phyloP scores from a whole-genome alignment of 352 stramenopile genomes.

The Globisporangium lucens region DNA sequence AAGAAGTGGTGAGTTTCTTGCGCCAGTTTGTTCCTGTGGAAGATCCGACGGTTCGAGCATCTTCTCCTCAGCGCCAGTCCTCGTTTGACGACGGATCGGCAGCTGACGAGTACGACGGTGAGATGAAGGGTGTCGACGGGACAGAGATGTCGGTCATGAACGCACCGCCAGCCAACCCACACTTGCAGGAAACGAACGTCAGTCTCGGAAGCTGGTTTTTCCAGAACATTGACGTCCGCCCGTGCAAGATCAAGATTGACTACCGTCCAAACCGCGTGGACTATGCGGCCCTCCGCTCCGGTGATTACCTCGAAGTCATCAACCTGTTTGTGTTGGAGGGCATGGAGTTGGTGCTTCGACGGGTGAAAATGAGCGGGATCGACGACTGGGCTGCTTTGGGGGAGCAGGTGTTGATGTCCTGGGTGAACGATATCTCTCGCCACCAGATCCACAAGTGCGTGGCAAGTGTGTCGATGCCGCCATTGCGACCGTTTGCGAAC shows the following conservation, averaged over 20 bases:
- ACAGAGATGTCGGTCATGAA: constrained; percentile 50
- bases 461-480: constrained; percentile 84
- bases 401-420: constrained; percentile 80
- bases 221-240: constrained; percentile 83
- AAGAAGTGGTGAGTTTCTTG: constrained; percentile 86
- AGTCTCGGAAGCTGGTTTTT: constrained; percentile 77
- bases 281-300: constrained; percentile 73
- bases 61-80: constrained; percentile 16
- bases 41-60: constrained; percentile 21
- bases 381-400: constrained; percentile 70
- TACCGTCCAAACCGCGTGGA: constrained; percentile 87
- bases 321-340: constrained; percentile 87
- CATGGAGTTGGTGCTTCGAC: constrained; percentile 85
- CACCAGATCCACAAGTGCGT: constrained; percentile 89
- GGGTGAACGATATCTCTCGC: constrained; percentile 86
- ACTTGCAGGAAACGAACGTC: constrained; percentile 39
- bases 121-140: constrained; percentile 34
- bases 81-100: constrained; percentile 13
- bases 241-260: constrained; percentile 91
- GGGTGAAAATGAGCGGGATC: constrained; percentile 80
- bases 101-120: constrained; percentile 25
- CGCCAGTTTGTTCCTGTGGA: constrained; percentile 74
- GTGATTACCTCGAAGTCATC: constrained; percentile 88
- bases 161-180: constrained; percentile 10
- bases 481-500: constrained; percentile 82